Base-by-base conservation (phyloP, 2,329 filamentous ascomycete species). In the Colletotrichum karsti region DNA sequence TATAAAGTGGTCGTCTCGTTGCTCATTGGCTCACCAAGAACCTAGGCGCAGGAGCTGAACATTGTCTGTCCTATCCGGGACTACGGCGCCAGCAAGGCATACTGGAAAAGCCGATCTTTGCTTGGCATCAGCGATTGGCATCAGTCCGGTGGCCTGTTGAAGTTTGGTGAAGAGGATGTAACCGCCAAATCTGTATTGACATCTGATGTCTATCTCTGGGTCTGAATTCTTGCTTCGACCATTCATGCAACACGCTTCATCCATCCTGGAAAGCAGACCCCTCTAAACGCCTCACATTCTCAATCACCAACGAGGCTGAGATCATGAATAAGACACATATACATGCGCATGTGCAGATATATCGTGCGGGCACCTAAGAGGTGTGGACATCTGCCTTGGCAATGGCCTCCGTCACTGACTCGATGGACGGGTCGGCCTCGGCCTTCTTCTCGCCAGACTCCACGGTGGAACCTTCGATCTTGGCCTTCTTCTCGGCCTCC, bases 341-440 rank as follows among this genome's bases (percentile, higher is more conserved):
- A n/a, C n/a, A n/a, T n/a, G n/a, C n/a, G n/a, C n/a, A n/a, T n/a
- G n/a, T n/a, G n/a, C n/a, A 42, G 13, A 37, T 12, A 35, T 20
- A 6, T 26, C 33, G 18, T 8, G 28, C 3, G 13, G 33, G 48
- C 24, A 2, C 46, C 33, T 60, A 74, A 24, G 70, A 74, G 15
- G 69, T 73, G 58, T 73, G 72, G 20, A 74, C 74, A 13, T 74
- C 72, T n/a, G 73, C 63, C 70, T 74, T 72, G 5, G 71, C 71
- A 24, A 74, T 71, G 2, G 72, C 72, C 50, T 74, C 70, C 5
- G 72, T 74, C 13, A 74, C 66, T n/a, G 69, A 59, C 61, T 74
- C 72, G 44, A 74, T 74, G 6, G 65, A 70, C 1, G 71, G 71
- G 48, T 75, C 72, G 12, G 70, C 72, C 57, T 71, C 67, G 39